Evolutionary conservation across 2,329 filamentous ascomycete genomes (phyloP), one percentile per base, ranked within the genome.

Genomic region (Stemphylium lycopersici): DNA sequence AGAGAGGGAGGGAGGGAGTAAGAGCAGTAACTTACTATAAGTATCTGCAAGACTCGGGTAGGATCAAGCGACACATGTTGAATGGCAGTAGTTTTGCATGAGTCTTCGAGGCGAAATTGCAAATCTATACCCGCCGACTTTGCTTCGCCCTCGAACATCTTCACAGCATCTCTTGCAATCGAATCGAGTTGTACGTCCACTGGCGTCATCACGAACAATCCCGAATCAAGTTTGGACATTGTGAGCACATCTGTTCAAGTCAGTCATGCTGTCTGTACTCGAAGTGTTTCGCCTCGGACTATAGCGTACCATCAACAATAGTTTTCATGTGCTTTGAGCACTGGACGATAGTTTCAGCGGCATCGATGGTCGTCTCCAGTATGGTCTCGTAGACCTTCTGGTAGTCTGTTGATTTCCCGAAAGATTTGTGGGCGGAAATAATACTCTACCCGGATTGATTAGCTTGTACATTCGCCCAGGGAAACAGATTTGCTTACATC

Each of bases 271-370:
- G 11, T 31, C 16, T 13, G 6, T 8, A 4, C 7, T 11, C 7
- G 10, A 2, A 16, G 24, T 22, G 6, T 3, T 16, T 2, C 11
- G 6, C 24, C 11, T 8, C 8, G 33, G 12, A 39, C 6, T 36
- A 42, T 2, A 4, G 7, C 43, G 16, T 46, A 54, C 51, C 79
- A 50, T 80, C 78, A 0, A 80, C 77, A 16, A 80, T 79, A 6
- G 74, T 66, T 55, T 79, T 80, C 65, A 79, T 77, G 56, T 80
- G 78, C 43, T 77, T 74, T 1, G 74, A 74, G 58, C 78, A 80
- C 6, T 76, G 68, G 2, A 75, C 74, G 50, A 80, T 79, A 1
- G 75, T 80, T 45, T 79, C 68, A 0, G 73, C 73, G n/a, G 74
- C 68, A 22, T 77, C 75, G 4, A 70, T 31, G 0, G 62, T 67